Percentiles rank a stretch among this genome's conserved stretches.
phyloP scores from a whole-genome alignment of 208 protist genomes.

The Trypanosoma rangeli region DNA sequence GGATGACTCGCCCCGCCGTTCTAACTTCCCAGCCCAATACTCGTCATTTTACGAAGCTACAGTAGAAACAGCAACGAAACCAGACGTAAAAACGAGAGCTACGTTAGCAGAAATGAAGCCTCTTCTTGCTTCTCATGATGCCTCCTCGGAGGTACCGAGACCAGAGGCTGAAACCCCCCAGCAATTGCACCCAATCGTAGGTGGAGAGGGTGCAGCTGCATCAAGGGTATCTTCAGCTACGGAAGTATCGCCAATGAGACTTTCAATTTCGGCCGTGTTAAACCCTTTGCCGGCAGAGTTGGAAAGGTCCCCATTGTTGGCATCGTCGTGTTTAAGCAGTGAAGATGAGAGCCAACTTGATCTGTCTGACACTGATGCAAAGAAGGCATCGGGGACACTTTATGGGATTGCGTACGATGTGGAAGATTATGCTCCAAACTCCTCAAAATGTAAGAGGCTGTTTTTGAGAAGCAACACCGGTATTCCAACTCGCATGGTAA shows the following conservation, averaged over 20 bases:
- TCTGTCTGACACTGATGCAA: neutral
- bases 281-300: neutral
- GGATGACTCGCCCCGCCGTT: neutral
- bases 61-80: neutral
- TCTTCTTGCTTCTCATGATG: neutral
- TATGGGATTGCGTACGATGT: slow-evolving; percentile 57
- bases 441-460: neutral
- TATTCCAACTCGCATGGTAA: slow-evolving; percentile 3
- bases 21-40: neutral
- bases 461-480: slow-evolving; percentile 15
- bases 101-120: neutral
- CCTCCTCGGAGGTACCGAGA: neutral
- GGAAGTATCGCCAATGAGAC: neutral
- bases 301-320: neutral
- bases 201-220: neutral
- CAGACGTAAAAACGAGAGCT: neutral
- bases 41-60: neutral
- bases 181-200: neutral
- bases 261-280: neutral
- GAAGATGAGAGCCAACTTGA: slow-evolving; percentile 2
- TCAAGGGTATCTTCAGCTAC: neutral
- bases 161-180: neutral
- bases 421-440: slow-evolving; percentile 34
- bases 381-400: slow-evolving; percentile 26
- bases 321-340: neutral